These are phyloP conservation scores for Ophiocordyceps camponoti-floridani DNA, from an alignment of 2,329 filamentous ascomycete genomes.

Conservation along the genomic window DNA sequence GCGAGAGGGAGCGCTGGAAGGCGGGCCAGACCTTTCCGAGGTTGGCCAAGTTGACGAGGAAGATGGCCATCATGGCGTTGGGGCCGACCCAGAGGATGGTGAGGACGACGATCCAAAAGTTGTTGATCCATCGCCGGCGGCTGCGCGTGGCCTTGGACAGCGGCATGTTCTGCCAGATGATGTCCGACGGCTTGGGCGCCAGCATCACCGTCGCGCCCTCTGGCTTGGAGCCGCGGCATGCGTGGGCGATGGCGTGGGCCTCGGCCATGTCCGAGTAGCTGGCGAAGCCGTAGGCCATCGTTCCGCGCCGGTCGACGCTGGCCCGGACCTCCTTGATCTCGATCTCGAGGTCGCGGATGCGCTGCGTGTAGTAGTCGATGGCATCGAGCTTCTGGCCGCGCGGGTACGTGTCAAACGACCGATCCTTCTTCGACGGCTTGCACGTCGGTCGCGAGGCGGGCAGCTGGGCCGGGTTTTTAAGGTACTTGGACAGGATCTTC, in stretches of 20 bases:
- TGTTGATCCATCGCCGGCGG: slow-evolving; percentile 61
- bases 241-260: slow-evolving; percentile 74
- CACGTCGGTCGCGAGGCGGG: slow-evolving; percentile 63
- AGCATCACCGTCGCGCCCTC: slow-evolving; percentile 60
- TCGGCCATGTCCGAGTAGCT: slow-evolving; percentile 81
- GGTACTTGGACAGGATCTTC: slow-evolving; percentile 67
- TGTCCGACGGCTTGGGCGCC: slow-evolving; percentile 73
- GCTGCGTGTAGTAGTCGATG: slow-evolving; percentile 78
- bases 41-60: slow-evolving; percentile 72
- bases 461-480: slow-evolving; percentile 69
- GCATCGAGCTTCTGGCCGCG: slow-evolving; percentile 70
- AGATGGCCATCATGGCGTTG: slow-evolving; percentile 88
- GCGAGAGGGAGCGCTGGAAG: slow-evolving; percentile 48
- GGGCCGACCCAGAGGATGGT: slow-evolving; percentile 79
- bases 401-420: slow-evolving; percentile 42
- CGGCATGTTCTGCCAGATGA: slow-evolving; percentile 90
- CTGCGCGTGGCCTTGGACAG: slow-evolving; percentile 49
- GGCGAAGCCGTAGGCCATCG: slow-evolving; percentile 84
- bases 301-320: slow-evolving; percentile 70
- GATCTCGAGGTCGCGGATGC: slow-evolving; percentile 66
- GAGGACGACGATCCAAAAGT: slow-evolving; percentile 64
- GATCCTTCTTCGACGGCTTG: slow-evolving; percentile 64
- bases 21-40: slow-evolving; percentile 61
- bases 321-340: slow-evolving; percentile 72
- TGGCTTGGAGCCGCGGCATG: slow-evolving; percentile 63